Base-by-base conservation (phyloP, 2,329 filamentous ascomycete species). In the Colletotrichum zoysiae region DNA sequence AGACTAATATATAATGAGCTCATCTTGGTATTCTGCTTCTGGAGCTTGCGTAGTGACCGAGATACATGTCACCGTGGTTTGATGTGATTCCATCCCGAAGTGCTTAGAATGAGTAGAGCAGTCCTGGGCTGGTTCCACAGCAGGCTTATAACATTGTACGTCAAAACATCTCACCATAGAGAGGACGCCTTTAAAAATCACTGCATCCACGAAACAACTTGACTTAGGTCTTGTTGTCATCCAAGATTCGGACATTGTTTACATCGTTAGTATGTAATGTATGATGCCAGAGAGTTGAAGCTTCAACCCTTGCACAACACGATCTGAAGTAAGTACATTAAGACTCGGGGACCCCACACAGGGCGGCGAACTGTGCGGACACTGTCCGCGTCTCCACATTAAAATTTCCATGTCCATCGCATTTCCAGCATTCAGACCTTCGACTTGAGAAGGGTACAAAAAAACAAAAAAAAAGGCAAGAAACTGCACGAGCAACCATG, bases 401-500 rank as follows among this genome's bases (percentile, higher is more conserved):
- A 73, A 73, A 73, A 67, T 48, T 73, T 71, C 61, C 62, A 71
- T 48, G 62, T 67, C 62, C 33, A 48, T 14, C 18, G 67, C 67
- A 67, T 40, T 63, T 58, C n/a, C 23, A 53, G 44, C 14, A 18
- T 30, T 11, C 16, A 26, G 20, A 12, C 51, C 50, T 7, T 40
- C 35, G 23, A 23, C 20, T 57, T 56, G 4, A 0, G n/a, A 20
- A 30, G 30, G 30, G 30, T 2, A 30, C 2, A 46, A 5, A 9
- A n/a, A 9, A 46, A 20, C 0, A n/a, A n/a, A n/a, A 46, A 11
- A 46, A 40, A 62, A 2, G 0, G 33, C 23, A 62, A 1, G 0
- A 26, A 40, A 58, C 57, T 66, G 48, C 70, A 71, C 42, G 23
- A 35, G n/a, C 57, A 67, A 76, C 60, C 67, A 93, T 93, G 91